These are phyloP conservation scores for Lentinula boryana DNA, from an alignment of 768 basidiomycete species.

Conservation along the genomic window DNA sequence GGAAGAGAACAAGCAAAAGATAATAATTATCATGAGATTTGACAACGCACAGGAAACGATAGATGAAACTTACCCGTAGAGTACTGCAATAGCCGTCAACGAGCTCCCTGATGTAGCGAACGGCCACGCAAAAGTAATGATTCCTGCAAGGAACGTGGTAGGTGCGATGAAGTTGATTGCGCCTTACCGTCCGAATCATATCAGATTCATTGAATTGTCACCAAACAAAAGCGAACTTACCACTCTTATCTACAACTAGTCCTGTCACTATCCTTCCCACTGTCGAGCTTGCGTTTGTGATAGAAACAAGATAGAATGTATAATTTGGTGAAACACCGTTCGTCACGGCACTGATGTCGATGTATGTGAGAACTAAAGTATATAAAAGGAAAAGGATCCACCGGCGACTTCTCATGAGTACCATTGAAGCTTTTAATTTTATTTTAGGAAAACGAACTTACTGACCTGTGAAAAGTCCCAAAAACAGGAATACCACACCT, in stretches of 20 bases:
- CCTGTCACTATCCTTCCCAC: constrained; percentile 50
- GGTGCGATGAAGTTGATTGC: constrained; percentile 7
- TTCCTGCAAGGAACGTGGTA: constrained; percentile 28
- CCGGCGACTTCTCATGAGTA: too few relatives aligned
- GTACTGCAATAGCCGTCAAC: constrained; percentile 46
- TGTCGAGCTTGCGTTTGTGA: constrained; percentile 54
- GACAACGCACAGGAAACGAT: too few relatives aligned
- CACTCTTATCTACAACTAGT: constrained; percentile 41
- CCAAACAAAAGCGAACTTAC: constrained; percentile 35
- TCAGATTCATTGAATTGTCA: constrained; percentile 22
- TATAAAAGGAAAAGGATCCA: background rate
- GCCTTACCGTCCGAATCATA: background rate
- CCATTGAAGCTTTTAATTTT: too few relatives aligned
- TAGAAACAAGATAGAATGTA: constrained; percentile 53
- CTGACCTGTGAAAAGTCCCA: constrained; percentile 58
- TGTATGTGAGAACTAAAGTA: constrained; percentile 46
- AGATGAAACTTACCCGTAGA: constrained; percentile 53
- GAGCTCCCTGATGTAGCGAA: constrained; percentile 38
- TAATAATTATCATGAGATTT: constrained; percentile 12
- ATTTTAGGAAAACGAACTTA: background rate
- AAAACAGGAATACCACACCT: constrained; percentile 40
- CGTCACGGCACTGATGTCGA: constrained; percentile 43
- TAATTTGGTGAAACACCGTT: constrained; percentile 41
- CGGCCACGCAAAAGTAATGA: constrained; percentile 70
- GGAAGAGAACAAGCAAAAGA: background rate